Evolutionary conservation across 345 rosid species (phyloP).

Genomic region (Eucalyptus lansdowneana): DNA sequence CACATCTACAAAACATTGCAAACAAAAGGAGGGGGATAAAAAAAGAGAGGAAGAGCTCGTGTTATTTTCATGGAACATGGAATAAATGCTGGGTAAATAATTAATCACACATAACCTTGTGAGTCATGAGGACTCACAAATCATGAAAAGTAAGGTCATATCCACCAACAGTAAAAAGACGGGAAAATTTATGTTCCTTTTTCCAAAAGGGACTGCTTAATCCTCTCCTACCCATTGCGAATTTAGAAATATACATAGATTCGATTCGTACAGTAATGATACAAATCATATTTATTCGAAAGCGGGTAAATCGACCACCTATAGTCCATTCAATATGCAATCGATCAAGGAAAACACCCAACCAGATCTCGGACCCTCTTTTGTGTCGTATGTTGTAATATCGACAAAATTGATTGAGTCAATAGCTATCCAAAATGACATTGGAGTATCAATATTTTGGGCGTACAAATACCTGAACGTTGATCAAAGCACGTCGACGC

Average conservation of each 20-base stretch:
- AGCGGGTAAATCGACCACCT: not conserved
- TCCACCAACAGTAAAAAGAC: not conserved
- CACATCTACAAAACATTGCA: not conserved
- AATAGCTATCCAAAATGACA: not conserved
- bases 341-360: not conserved
- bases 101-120: not conserved
- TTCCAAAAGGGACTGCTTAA: not conserved
- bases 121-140: not conserved
- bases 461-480: not conserved
- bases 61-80: not conserved
- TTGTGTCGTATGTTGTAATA: not conserved
- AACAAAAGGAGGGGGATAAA: not conserved
- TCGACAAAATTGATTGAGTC: not conserved
- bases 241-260: not conserved
- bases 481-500: not conserved
- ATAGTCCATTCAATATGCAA: not conserved
- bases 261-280: not conserved
- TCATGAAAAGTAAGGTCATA: not conserved
- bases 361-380: not conserved
- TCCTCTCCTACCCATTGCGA: not conserved
- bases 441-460: not conserved
- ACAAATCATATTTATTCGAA: not conserved
- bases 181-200: not conserved
- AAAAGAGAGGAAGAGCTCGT: not conserved
- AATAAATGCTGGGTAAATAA: not conserved